A percentile compares a stretch with the other conserved stretches of the same genome.
Evolutionary conservation across 108 stramenopile species (phyloP).

Genomic region (Licmophora abbreviata): DNA sequence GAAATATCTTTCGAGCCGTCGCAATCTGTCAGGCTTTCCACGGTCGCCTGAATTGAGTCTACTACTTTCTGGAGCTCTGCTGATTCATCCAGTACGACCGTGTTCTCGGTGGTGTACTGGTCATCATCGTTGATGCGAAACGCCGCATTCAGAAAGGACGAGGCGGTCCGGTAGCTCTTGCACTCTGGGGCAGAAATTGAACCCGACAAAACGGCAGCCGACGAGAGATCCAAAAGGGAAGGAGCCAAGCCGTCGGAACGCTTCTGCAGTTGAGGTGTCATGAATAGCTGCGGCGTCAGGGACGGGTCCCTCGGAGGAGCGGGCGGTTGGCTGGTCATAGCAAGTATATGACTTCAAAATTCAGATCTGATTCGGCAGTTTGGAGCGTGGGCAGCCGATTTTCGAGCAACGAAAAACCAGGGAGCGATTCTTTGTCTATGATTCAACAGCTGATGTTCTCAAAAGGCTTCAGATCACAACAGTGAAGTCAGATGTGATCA

Average conservation of each 20-base stretch:
- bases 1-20: conserved; percentile 20
- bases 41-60: conserved; percentile 22
- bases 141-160: conserved; percentile 21
- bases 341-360: too few relatives aligned
- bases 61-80: conserved; percentile 30
- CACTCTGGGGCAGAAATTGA: conserved; percentile 12
- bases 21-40: conserved; percentile 24
- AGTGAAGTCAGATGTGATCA: too few relatives aligned
- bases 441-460: too few relatives aligned
- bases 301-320: conserved; percentile 7
- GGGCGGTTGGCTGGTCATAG: conserved; percentile 7
- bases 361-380: too few relatives aligned
- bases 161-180: conserved; percentile 40
- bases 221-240: background rate
- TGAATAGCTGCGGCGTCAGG: conserved; percentile 15
- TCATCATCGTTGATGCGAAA: conserved; percentile 18
- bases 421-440: too few relatives aligned
- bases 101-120: conserved; percentile 2
- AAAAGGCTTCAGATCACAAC: too few relatives aligned
- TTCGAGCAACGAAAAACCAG: too few relatives aligned
- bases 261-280: conserved; percentile 43
- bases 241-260: conserved; percentile 30
- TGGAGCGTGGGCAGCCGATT: too few relatives aligned
- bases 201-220: conserved; percentile 1
- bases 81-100: conserved; percentile 13